Evolutionary conservation across 2,329 filamentous ascomycete species (phyloP).

Genomic region (Moelleriella libera): DNA sequence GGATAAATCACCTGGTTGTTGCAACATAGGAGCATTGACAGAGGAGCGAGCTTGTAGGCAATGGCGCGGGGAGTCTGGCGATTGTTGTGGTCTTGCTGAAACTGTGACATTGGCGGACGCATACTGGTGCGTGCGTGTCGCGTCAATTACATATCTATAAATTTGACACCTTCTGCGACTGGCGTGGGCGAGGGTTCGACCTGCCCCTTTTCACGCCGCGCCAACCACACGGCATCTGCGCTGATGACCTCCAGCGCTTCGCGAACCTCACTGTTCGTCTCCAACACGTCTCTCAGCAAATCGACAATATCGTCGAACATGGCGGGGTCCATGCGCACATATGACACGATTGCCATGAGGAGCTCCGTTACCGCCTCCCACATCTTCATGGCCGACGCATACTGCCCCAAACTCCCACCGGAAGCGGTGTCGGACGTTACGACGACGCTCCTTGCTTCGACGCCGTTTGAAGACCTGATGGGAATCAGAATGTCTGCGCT

Average conservation of each 20-base stretch:
- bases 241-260: slow-evolving; percentile 50
- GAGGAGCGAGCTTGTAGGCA: too few species aligned
- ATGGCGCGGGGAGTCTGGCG: too few species aligned
- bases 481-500: slow-evolving; percentile 17
- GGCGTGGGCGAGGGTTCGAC: slow-evolving; percentile 22
- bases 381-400: slow-evolving; percentile 46
- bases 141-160: slow-evolving; percentile 15
- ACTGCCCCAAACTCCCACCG: slow-evolving; percentile 34
- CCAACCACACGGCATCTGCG: slow-evolving; percentile 65
- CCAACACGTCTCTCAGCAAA: slow-evolving; percentile 39
- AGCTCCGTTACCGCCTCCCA: slow-evolving; percentile 50
- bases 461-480: slow-evolving; percentile 10
- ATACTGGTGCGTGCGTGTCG: neutral
- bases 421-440: slow-evolving; percentile 4
- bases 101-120: neutral
- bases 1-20: neutral
- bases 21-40: neutral
- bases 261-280: slow-evolving; percentile 31
- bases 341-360: slow-evolving; percentile 43
- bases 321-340: slow-evolving; percentile 51
- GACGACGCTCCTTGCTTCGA: slow-evolving; percentile 7
- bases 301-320: slow-evolving; percentile 59
- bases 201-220: slow-evolving; percentile 32
- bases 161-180: slow-evolving; percentile 26
- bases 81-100: too few species aligned